phyloP scores from a whole-genome alignment of 1,139 yeast genomes.

The Zygosaccharomyces pseudobailii region DNA sequence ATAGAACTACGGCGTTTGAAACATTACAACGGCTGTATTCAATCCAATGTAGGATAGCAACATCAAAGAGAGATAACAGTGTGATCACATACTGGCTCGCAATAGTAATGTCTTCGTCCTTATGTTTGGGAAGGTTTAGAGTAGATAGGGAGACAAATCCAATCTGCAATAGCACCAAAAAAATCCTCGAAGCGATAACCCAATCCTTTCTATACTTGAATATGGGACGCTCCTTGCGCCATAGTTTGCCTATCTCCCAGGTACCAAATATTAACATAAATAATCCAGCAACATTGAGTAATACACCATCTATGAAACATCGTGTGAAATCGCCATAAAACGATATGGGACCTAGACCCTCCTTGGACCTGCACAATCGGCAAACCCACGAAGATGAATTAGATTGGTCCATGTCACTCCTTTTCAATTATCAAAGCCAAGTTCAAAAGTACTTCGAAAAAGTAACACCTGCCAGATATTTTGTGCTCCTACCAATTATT shows the following conservation, averaged over 20 bases:
- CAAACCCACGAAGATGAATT: slow-evolving; percentile 19
- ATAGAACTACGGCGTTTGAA: slow-evolving; percentile 64
- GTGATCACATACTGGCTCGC: slow-evolving; percentile 28
- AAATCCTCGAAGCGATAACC: slow-evolving; percentile 35
- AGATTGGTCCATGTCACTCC: slow-evolving; percentile 1
- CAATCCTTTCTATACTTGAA: slow-evolving; percentile 40
- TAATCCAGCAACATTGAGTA: slow-evolving; percentile 49
- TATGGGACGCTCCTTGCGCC: slow-evolving; percentile 37
- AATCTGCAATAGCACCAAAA: slow-evolving; percentile 32
- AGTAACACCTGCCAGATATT: no score
- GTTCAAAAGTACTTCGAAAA: neutral
- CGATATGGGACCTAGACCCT: slow-evolving; percentile 76
- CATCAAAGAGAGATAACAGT: slow-evolving; percentile 40
- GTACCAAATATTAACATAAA: slow-evolving; percentile 55
- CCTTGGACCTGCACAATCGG: slow-evolving; percentile 32
- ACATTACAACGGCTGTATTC: slow-evolving; percentile 65
- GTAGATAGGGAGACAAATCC: slow-evolving; percentile 27
- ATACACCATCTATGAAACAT: slow-evolving; percentile 72
- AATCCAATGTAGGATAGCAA: slow-evolving; percentile 56
- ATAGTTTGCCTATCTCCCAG: slow-evolving; percentile 28
- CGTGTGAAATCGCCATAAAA: slow-evolving; percentile 68
- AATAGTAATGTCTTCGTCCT: slow-evolving; percentile 26
- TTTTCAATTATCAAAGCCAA: neutral
- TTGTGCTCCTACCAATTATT: no score
- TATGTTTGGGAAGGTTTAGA: slow-evolving; percentile 14